Conservation (phyloP, 495 filamentous ascomycete species). For the Parachaetomium inaequale region DNA sequence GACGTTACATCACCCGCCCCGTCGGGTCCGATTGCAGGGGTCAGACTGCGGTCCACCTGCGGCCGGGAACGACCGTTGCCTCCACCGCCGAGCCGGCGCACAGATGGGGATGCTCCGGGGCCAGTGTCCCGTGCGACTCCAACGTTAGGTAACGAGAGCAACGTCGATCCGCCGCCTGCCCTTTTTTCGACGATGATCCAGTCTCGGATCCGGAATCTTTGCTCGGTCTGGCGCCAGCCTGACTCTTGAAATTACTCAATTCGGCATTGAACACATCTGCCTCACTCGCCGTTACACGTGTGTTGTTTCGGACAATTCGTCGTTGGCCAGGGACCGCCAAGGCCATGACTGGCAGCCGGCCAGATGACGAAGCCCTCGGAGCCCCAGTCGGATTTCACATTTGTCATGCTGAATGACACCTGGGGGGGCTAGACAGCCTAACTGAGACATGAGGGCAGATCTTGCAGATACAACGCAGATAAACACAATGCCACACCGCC, state of each 20-base stretch:
- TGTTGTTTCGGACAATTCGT: not conserved
- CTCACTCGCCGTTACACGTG: not conserved
- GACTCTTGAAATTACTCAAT: not conserved
- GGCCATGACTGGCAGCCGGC: not conserved
- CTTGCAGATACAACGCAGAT: not conserved
- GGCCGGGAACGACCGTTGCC: not conserved
- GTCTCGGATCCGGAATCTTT: not conserved
- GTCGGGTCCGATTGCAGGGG: not conserved
- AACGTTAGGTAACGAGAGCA: not conserved
- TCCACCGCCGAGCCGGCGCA: conserved; percentile 3
- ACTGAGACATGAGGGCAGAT: not conserved
- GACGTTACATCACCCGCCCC: conserved; percentile 1
- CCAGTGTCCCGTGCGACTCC: not conserved
- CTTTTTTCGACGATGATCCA: not conserved
- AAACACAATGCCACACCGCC: not conserved
- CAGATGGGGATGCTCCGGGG: conserved; percentile 1
- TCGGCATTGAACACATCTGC: not conserved
- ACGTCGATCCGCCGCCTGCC: not conserved
- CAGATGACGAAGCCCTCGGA: not conserved
- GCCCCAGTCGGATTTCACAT: not conserved
- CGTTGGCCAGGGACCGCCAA: too few species aligned
- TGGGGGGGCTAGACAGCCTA: not conserved
- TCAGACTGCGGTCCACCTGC: too few species aligned
- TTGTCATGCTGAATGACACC: not conserved
- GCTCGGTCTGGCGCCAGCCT: not conserved